Base-by-base conservation (phyloP, 2,329 filamentous ascomycete genomes). In the Lomentospora prolificans region DNA sequence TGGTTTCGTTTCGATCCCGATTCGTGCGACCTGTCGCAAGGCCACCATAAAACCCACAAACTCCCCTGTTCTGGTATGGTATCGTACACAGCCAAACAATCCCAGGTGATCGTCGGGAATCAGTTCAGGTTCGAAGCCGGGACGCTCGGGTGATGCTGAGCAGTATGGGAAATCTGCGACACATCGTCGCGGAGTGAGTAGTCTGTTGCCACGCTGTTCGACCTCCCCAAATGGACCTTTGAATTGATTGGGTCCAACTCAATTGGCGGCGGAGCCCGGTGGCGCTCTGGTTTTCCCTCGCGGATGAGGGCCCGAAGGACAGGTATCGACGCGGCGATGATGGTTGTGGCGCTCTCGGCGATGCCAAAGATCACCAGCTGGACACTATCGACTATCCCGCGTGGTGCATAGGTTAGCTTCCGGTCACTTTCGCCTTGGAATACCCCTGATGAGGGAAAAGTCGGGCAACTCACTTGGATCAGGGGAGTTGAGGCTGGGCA, bases 251-350 rank as follows among this genome's bases (percentile, higher is more conserved):
- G 8, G 12, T 55, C 44, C 44, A 55, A 19, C 44, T 36, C 27
- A 19, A 55, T 41, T 1, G 53, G 25, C 44, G 28, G 10, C 24
- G 17, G 41, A 14, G 9, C 28, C 30, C 12, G 39, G n/a, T 12
- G 27, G 25, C 17, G 24, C 25, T 44, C 27, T 27, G 53, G 10
- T 31, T 52, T 56, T 22, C 55, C 55, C 55, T 56, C 55, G 28
- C 44, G 41, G 48, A 56, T 56, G 30, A 56, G 50, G 9, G 55
- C 55, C 3, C 48, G 55, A 17, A 52, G 55, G 14, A 56, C 50
- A 33, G 55, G 55, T 22, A 60, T 58, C 24, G 58, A 60, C 9
- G 57, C 57, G 22, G 58, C 57, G 31, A 60, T 55, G 44, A 60
- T 60, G 39, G 58, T 55, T 22, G 56, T 54, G 19, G 58, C 57